Evolutionary conservation across 2,329 filamentous ascomycete species (phyloP).

Genomic region (Monosporascus ibericus): DNA sequence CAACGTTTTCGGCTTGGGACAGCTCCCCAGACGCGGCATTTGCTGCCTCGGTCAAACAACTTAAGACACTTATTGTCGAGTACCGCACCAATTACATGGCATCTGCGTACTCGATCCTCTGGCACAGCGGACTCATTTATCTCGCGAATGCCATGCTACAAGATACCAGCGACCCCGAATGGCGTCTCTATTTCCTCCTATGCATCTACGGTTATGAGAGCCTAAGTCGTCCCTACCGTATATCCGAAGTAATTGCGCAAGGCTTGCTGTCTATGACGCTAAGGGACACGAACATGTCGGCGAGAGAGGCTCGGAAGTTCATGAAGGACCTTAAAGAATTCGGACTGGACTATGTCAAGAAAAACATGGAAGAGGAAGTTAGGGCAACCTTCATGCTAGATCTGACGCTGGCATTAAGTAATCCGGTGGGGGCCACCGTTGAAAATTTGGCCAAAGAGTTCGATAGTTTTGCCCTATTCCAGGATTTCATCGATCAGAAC

Average conservation of each 20-base stretch:
- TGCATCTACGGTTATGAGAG: conserved; percentile 33
- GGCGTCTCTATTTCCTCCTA: conserved; percentile 30
- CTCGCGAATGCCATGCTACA: conserved; percentile 31
- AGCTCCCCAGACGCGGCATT: conserved; percentile 26
- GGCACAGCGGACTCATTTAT: conserved; percentile 34
- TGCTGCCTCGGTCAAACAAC: conserved; percentile 29
- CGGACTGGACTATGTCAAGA: conserved; percentile 10
- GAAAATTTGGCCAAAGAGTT: conserved; percentile 29
- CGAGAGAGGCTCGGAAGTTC: conserved; percentile 22
- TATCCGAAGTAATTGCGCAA: conserved; percentile 28
- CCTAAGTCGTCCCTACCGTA: conserved; percentile 28
- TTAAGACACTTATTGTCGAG: conserved; percentile 31
- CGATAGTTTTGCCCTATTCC: conserved; percentile 27
- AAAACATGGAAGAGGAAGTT: conserved; percentile 19
- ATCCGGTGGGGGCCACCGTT: conserved; percentile 27
- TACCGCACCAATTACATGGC: conserved; percentile 27
- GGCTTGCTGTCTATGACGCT: conserved; percentile 31
- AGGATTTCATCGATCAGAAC: conserved; percentile 23
- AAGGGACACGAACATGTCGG: conserved; percentile 25
- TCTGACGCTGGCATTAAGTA: conserved; percentile 27
- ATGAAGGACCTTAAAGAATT: conserved; percentile 23
- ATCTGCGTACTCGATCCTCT: conserved; percentile 31
- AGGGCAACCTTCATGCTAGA: conserved; percentile 32
- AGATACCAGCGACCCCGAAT: conserved; percentile 21
- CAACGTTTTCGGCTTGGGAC: conserved; percentile 24